Evolutionary conservation across 305 asterid genomes (phyloP), one percentile per base, ranked within the genome.

Genomic region (Fraxinus nigra): DNA sequence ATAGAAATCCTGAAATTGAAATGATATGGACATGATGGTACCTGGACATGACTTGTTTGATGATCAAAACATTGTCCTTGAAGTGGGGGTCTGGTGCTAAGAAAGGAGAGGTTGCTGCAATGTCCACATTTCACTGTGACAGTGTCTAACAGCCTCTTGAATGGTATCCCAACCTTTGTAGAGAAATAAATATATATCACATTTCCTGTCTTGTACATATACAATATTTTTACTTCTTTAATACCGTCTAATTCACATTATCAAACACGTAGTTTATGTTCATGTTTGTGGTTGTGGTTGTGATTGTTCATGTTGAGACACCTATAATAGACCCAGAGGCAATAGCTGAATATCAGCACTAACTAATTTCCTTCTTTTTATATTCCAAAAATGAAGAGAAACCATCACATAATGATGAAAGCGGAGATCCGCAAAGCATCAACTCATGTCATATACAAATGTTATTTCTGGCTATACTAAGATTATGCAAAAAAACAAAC

Each of bases 71-170:
- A 88, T 85, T 90, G 98, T 8, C 82, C 85, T 85, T 91, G 97
- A 74, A 86, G 90, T 43, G 92, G 94, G 72, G 96, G 92, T 87
- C 93, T 93, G 1, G 94, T 85, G 88, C 88, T 94, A 16, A 94
- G 93, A 78, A 94, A 92, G 7, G 99, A 94, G 84, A 95, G 97
- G 81, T 94, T 95, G 87, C 95, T 90, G 88, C 99, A 95, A 79
- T 95, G 99, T 70, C 99, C 99, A 78, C 99, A 95, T 86, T 95
- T 95, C 86, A 95, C 99, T 5, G 99, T 94, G 89, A 95, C 97
- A 0, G 98, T 90, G 38, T 94, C 99, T 93, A 95, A 38, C 91
- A 93, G 72, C 88, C 99, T 94, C 93, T 91, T 94, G 88, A 86
- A 89, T 87, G 99, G 99, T 33, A 95, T 95, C 82, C 91, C 98